Evolutionary conservation across 2,329 filamentous ascomycete species (phyloP).

Genomic region (Chrysoporthe deuterocubensis): DNA sequence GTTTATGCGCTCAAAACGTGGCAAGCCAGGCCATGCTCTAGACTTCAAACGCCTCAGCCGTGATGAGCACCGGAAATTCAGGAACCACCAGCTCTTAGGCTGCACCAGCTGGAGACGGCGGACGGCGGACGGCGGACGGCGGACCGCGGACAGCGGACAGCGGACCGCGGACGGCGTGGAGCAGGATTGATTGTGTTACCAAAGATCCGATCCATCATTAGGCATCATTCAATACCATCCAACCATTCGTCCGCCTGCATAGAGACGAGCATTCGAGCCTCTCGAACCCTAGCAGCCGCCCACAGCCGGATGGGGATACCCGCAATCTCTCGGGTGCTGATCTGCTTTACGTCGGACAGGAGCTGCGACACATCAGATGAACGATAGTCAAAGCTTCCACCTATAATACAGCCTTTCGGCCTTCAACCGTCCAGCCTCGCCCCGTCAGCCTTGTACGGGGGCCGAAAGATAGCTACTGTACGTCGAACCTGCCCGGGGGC

Average conservation of each 20-base stretch:
- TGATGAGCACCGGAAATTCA: conserved; percentile 15
- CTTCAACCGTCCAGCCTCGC: neutral
- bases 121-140: neutral
- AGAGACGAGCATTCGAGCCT: conserved; percentile 11
- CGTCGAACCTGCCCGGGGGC: neutral
- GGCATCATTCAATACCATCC: conserved; percentile 22
- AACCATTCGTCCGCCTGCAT: conserved; percentile 32
- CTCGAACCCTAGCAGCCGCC: conserved; percentile 10
- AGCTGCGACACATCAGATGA: conserved; percentile 17
- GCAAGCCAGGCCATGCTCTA: neutral
- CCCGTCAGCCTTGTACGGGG: neutral
- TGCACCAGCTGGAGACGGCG: neutral
- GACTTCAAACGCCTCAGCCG: neutral
- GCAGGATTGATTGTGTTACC: conserved; percentile 6
- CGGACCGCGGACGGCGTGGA: neutral
- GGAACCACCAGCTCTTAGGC: neutral
- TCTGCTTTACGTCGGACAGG: neutral
- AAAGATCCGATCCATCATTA: neutral
- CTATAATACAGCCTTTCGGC: neutral
- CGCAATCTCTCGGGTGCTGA: neutral
- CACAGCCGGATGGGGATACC: conserved; percentile 4
- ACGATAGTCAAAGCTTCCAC: neutral
- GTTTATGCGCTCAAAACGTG: neutral
- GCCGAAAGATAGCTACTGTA: too few relatives aligned
- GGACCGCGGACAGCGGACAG: neutral